Evolutionary conservation across 1,284 basidiomycete species (phyloP), one percentile per base, ranked within the genome.

Genomic region (Rhodotorula sp.): DNA sequence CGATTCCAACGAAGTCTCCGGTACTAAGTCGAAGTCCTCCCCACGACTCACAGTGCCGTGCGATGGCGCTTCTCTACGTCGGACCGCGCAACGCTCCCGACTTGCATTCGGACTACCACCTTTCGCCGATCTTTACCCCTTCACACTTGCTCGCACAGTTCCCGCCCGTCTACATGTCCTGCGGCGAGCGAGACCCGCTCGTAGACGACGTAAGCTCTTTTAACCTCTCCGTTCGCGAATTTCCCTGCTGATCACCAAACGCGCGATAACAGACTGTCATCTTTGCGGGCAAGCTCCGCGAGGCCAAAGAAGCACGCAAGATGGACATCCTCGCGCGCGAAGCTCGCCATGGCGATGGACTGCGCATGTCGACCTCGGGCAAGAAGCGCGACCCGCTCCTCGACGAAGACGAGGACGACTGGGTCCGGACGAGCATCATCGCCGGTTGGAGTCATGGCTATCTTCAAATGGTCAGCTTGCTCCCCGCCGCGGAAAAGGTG

Each of bases 31-130:
- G 75, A 55, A 74, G 42, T 20, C 26, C 18, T 26, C 15, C 29
- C 26, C 29, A 14, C 4, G 48, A 44, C 1, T n/a, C 58, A 15
- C 74, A 95, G 93, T 95, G 97, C 91, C 90, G 95, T 55, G 93
- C 95, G 1, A 98, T 98, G 95, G 94, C 95, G 2, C 95, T 98
- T 77, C 84, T 97, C 68, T 98, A 98, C 82, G 90, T 98, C 72
- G 95, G 95, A 1, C 94, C 95, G 0, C 87, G 91, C 61, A 88
- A 88, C 65, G 90, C 93, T 79, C 95, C 95, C 22, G 93, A 98
- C 80, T 93, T 98, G 80, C 87, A 89, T 68, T 90, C 90, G 55
- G 94, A 99, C 84, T 98, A 97, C 81, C 89, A 91, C 82, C 88
- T 98, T 72, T 96, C 93, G 18, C 95, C 95, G 0, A 90, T 98